phyloP scores from a whole-genome alignment of 2,329 filamentous ascomycete species.

The Pseudogymnoascus sp. region DNA sequence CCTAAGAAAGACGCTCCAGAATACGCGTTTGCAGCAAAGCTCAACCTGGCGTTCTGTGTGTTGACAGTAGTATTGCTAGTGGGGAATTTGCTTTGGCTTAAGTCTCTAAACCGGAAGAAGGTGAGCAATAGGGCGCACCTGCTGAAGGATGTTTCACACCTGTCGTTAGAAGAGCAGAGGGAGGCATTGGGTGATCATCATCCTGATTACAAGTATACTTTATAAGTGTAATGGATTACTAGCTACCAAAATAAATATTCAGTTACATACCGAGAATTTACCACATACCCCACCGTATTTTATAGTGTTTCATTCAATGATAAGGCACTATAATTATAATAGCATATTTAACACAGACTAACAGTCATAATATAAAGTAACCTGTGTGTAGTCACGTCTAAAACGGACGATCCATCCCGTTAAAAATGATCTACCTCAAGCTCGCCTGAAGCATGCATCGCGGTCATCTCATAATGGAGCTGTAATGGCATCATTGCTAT shows the following conservation, averaged over 20 bases:
- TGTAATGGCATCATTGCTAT: background rate
- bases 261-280: background rate
- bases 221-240: background rate
- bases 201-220: slow-evolving; percentile 9
- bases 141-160: background rate
- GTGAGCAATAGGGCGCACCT: background rate
- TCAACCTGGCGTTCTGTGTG: background rate
- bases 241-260: background rate
- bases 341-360: background rate
- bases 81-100: background rate
- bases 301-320: background rate
- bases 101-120: background rate
- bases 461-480: background rate
- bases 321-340: background rate
- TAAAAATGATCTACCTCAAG: background rate
- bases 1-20: background rate
- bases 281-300: background rate
- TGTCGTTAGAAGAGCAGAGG: background rate
- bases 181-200: background rate
- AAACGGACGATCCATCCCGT: background rate
- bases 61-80: background rate
- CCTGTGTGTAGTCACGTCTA: background rate
- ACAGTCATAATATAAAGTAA: background rate
- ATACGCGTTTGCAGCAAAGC: background rate
- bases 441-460: background rate